Evolutionary conservation across 2,329 filamentous ascomycete genomes (phyloP).

Genomic region (Pestalotiopsis sp.): DNA sequence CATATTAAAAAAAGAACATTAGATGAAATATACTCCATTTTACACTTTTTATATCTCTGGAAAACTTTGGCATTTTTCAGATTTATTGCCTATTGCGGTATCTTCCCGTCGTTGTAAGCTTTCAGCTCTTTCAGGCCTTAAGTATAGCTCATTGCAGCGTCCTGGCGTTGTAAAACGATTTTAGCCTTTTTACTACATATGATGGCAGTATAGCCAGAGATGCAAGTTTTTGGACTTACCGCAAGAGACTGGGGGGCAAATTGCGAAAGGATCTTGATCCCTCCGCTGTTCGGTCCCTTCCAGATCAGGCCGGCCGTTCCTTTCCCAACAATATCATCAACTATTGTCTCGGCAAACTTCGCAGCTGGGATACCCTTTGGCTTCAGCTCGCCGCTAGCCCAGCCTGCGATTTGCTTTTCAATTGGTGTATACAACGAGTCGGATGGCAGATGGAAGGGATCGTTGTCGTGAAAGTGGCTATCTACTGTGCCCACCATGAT

Average conservation of each 20-base stretch:
- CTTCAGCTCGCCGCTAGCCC: conserved; percentile 19
- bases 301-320: conserved; percentile 15
- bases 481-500: conserved; percentile 14
- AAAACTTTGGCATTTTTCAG: background rate
- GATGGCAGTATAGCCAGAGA: background rate
- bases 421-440: conserved; percentile 17
- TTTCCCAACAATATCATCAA: conserved; percentile 16
- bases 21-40: too few species aligned
- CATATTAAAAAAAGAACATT: too few species aligned
- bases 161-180: background rate
- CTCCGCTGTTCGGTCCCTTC: conserved; percentile 18
- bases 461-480: conserved; percentile 14
- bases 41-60: too few species aligned
- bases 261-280: conserved; percentile 8
- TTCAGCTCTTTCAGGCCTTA: conserved; percentile 10
- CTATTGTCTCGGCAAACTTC: conserved; percentile 15
- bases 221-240: background rate
- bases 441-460: conserved; percentile 13
- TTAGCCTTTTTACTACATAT: background rate
- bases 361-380: conserved; percentile 15
- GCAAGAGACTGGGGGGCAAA: background rate
- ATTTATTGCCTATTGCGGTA: background rate
- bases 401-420: conserved; percentile 16
- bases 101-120: conserved; percentile 1
- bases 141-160: conserved; percentile 9